Evolutionary conservation across 257 asterid species (phyloP).

Genomic region (Solanum virginianum): DNA sequence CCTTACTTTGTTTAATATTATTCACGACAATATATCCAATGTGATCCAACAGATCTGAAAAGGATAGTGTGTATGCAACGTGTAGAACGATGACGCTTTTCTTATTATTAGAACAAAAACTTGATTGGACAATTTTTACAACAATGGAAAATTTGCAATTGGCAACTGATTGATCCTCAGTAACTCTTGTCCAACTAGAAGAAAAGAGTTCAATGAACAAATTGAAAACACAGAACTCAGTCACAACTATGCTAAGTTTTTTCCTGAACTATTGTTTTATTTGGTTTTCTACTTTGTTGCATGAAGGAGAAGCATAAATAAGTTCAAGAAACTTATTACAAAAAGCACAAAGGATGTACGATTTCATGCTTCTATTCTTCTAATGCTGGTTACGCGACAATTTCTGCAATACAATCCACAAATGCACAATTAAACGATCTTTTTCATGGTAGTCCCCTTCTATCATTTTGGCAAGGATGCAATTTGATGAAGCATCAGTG

Average conservation of each 20-base stretch:
- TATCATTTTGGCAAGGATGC: neutral
- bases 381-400: neutral
- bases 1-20: too few species aligned
- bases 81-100: neutral
- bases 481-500: neutral
- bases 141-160: neutral
- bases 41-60: too few species aligned
- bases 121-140: neutral
- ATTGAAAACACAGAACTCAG: neutral
- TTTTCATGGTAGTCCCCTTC: neutral
- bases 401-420: neutral
- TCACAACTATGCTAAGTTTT: neutral
- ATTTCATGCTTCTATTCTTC: neutral
- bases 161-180: neutral
- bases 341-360: neutral
- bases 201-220: neutral
- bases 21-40: too few species aligned
- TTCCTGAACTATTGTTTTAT: neutral
- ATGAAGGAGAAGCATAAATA: neutral
- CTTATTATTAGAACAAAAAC: neutral
- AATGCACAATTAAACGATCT: neutral
- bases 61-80: too few species aligned
- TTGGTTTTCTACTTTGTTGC: neutral
- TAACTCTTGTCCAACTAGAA: neutral
- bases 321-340: neutral